Evolutionary conservation across 257 asterid species (phyloP), one percentile per base, ranked within the genome.

Genomic region (Perilla frutescens): DNA sequence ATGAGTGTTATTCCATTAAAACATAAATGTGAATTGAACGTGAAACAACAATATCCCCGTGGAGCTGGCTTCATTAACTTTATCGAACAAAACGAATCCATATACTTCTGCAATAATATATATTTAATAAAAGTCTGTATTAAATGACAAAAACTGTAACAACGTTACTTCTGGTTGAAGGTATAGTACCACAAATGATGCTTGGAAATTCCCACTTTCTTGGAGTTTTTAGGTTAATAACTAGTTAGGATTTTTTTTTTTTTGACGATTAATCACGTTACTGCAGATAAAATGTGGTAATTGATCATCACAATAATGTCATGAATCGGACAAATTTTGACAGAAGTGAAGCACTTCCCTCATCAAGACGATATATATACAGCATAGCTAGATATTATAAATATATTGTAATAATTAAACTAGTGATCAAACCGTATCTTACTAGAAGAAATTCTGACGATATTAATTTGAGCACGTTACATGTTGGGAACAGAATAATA

Each of bases 161-260:
- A 71, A 44, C 74, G 72, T 78, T 72, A 67, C 82, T 78, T 78
- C 76, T 60, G 26, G 37, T 78, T 66, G 70, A 78, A 72, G 76
- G 61, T 62, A 47, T 64, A 29, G 11, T 10, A 20, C 26, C 62
- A 53, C 15, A 32, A 41, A 70, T 63, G 3, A 68, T 70, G 73
- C 79, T 55, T 79, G 53, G 73, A 73, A 79, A 68, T 73, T 73
- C 82, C 82, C 79, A 73, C 78, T 79, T 68, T 79, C 72, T 79
- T 79, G 82, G 82, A 79, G 76, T 73, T 62, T 79, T 73, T 53
- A 68, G 58, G 68, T 68, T 60, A 73, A 78, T 67, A 61, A 60
- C 2, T 7, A 49, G 15, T 50, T 55, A 55, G 5, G n/a, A n/a
- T 20, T 20, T 20, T 20, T 20, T 20, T 14, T 66, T 66, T 58